These are phyloP conservation scores for Neurospora discreta DNA, from an alignment of 495 filamentous ascomycete genomes.

Conservation along the genomic window DNA sequence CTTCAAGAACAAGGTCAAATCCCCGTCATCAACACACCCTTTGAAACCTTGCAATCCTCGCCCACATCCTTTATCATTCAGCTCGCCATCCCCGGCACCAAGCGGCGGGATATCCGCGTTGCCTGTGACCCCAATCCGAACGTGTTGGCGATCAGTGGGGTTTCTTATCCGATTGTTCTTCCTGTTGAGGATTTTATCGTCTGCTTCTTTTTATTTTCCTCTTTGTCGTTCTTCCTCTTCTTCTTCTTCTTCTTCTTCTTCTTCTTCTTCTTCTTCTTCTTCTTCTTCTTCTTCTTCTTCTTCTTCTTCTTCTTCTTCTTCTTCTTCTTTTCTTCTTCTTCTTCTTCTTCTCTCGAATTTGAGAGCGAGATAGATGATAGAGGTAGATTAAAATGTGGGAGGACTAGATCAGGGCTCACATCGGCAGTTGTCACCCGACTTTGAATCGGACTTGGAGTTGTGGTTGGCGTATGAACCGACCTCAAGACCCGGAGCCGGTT, in stretches of 20 bases:
- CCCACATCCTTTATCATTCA: conserved; percentile 53
- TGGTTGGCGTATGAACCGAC: neutral
- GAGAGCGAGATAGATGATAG: neutral
- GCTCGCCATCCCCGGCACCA: conserved; percentile 62
- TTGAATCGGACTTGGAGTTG: neutral
- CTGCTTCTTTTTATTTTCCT: too few species aligned
- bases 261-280: neutral
- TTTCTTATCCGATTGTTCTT: conserved; percentile 42
- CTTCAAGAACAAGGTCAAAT: neutral
- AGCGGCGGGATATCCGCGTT: conserved; percentile 66
- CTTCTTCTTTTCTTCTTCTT: neutral
- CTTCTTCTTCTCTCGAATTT: neutral
- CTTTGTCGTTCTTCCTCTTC: too few species aligned
- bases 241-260: neutral
- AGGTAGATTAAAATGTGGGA: neutral
- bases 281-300: neutral
- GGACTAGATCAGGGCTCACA: too few species aligned
- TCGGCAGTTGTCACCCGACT: neutral
- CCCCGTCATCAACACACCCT: conserved; percentile 44
- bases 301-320: neutral
- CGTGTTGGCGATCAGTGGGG: conserved; percentile 53
- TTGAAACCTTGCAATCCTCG: conserved; percentile 60
- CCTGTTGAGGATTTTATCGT: neutral
- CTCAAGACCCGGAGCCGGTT: neutral
- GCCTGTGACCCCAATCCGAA: conserved; percentile 60